These are phyloP conservation scores for Strobilomyces echinocephalus DNA, from an alignment of 768 basidiomycete species.

Conservation along the genomic window DNA sequence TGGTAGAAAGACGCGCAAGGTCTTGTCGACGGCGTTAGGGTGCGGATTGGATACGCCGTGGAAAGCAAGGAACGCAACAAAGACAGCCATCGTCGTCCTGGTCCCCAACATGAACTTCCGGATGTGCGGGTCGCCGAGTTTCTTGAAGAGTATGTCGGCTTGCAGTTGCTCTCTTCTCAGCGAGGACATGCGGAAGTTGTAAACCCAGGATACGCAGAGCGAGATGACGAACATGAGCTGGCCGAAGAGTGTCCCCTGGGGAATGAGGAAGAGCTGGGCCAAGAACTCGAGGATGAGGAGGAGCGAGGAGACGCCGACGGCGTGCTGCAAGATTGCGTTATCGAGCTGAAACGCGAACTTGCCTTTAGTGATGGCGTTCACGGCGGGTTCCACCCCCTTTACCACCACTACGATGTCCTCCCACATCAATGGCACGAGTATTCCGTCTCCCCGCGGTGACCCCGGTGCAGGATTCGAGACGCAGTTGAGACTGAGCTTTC, in stretches of 20 bases:
- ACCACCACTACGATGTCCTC: constrained; percentile 23
- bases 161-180: constrained; percentile 28
- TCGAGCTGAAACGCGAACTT: constrained; percentile 18
- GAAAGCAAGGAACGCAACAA: constrained; percentile 11
- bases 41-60: constrained; percentile 3
- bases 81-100: constrained; percentile 16
- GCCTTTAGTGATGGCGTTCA: constrained; percentile 29
- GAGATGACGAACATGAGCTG: constrained; percentile 32
- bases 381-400: constrained; percentile 24
- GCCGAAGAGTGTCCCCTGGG: background rate
- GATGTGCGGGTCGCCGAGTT: constrained; percentile 9
- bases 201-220: constrained; percentile 31
- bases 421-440: constrained; percentile 12
- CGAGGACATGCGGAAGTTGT: constrained; percentile 28
- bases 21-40: constrained; percentile 3
- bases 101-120: constrained; percentile 13
- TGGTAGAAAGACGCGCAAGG: constrained; percentile 9
- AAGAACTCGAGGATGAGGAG: constrained; percentile 20
- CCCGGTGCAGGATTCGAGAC: constrained; percentile 11
- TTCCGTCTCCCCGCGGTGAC: constrained; percentile 26
- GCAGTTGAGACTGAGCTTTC: constrained; percentile 14
- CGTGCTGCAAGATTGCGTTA: background rate
- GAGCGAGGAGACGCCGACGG: constrained; percentile 24
- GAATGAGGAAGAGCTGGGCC: too few relatives aligned
- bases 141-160: constrained; percentile 16